These are phyloP conservation scores for Pichia sp. DNA, from an alignment of 1,139 yeast genomes.

Conservation along the genomic window DNA sequence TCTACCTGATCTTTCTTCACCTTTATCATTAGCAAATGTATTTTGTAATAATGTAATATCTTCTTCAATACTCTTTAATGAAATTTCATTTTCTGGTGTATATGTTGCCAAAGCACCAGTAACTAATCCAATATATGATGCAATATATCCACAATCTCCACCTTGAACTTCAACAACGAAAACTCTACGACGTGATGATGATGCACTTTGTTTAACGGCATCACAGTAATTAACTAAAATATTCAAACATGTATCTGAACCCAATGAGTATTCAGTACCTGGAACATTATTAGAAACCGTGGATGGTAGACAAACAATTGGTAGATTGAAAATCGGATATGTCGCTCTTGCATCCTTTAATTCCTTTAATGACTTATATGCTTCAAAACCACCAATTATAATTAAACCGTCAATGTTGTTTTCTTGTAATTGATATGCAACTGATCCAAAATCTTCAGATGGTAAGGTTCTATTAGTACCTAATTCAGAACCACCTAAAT, in stretches of 20 bases:
- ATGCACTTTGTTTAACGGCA: slow-evolving; percentile 88
- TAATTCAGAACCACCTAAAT: slow-evolving; percentile 87
- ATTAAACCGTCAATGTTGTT: slow-evolving; percentile 78
- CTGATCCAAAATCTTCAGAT: slow-evolving; percentile 71
- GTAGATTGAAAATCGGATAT: slow-evolving; percentile 89
- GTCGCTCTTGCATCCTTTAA: slow-evolving; percentile 62
- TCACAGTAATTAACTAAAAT: slow-evolving; percentile 89
- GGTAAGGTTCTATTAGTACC: slow-evolving; percentile 93
- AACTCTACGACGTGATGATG: slow-evolving; percentile 89
- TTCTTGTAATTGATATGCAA: slow-evolving; percentile 86
- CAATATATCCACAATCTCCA: slow-evolving; percentile 91
- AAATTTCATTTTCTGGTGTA: slow-evolving; percentile 83
- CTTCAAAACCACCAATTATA: slow-evolving; percentile 94
- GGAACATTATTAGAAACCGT: slow-evolving; percentile 98
- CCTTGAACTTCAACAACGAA: slow-evolving; percentile 98
- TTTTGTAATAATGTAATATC: slow-evolving; percentile 68
- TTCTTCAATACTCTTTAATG: slow-evolving; percentile 62
- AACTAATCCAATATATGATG: slow-evolving; percentile 80
- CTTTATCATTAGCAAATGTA: slow-evolving; percentile 67
- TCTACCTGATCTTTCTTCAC: slow-evolving; percentile 75
- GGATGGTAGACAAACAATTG: slow-evolving; percentile 90
- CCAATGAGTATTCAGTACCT: slow-evolving; percentile 91
- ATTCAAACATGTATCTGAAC: slow-evolving; percentile 91
- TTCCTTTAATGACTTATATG: slow-evolving; percentile 75
- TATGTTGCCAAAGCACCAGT: slow-evolving; percentile 92